Conservation (phyloP, 768 basidiomycete genomes). For the Boletus pseudopeckii region DNA sequence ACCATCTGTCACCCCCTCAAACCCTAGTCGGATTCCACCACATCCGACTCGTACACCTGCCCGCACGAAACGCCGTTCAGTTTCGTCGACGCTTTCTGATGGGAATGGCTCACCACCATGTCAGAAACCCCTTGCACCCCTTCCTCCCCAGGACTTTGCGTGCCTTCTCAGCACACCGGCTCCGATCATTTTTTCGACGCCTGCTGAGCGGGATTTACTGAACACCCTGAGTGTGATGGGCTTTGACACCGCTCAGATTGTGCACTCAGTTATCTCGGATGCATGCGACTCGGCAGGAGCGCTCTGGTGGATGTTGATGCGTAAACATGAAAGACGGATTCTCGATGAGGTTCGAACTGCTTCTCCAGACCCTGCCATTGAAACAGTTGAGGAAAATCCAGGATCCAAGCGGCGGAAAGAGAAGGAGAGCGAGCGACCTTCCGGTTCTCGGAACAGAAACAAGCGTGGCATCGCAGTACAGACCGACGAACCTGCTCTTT, state of each 20-base stretch:
- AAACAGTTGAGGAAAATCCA: constrained; percentile 17
- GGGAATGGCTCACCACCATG: constrained; percentile 47
- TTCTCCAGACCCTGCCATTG: constrained; percentile 16
- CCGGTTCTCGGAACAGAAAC: constrained; percentile 22
- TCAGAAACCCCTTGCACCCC: constrained; percentile 42
- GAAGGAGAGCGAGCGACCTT: constrained; percentile 21
- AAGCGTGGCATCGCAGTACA: constrained; percentile 40
- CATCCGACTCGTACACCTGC: constrained; percentile 84
- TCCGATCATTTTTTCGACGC: constrained; percentile 84
- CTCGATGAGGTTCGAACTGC: constrained; percentile 34
- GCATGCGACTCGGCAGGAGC: constrained; percentile 92
- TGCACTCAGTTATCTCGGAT: constrained; percentile 87
- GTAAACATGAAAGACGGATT: constrained; percentile 66
- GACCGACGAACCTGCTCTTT: constrained; percentile 37
- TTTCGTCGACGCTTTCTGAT: constrained; percentile 82
- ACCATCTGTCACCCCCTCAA: constrained; percentile 24
- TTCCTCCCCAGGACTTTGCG: constrained; percentile 55
- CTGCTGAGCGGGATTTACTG: constrained; percentile 75
- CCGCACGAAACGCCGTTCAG: constrained; percentile 92
- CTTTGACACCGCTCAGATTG: constrained; percentile 91
- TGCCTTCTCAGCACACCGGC: constrained; percentile 60
- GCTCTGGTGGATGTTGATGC: constrained; percentile 94
- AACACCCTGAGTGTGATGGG: constrained; percentile 73
- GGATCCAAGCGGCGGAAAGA: constrained; percentile 32
- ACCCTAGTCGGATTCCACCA: constrained; percentile 42